Conservation (phyloP, 768 basidiomycete genomes). For the Lepiota brunneoincarnata region DNA sequence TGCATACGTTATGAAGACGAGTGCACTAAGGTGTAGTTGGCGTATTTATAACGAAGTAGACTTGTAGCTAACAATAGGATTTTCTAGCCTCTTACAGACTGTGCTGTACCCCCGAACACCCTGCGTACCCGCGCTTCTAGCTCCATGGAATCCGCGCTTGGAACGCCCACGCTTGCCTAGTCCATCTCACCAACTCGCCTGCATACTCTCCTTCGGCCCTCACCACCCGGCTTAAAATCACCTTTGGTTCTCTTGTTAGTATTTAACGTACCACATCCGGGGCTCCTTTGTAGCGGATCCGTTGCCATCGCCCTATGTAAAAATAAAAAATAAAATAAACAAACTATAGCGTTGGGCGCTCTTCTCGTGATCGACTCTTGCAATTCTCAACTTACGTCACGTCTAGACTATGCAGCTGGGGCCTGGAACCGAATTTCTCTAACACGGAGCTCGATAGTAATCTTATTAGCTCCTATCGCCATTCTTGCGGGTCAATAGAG, state of each 20-base stretch:
- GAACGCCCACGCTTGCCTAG: not conserved
- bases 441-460: too few relatives aligned
- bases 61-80: slow-evolving; percentile 1
- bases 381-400: not conserved
- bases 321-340: too few relatives aligned
- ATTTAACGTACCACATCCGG: not conserved
- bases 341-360: not conserved
- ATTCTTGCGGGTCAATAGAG: too few relatives aligned
- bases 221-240: not conserved
- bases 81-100: not conserved
- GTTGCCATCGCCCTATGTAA: not conserved
- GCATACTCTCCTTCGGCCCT: not conserved
- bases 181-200: not conserved
- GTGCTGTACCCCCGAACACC: slow-evolving; percentile 5
- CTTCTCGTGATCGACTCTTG: not conserved
- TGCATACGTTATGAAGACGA: not conserved
- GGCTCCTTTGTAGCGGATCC: too few relatives aligned
- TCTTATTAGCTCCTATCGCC: too few relatives aligned
- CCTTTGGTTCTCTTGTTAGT: not conserved
- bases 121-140: not conserved
- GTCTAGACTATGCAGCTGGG: too few relatives aligned
- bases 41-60: not conserved
- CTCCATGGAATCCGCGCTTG: slow-evolving; percentile 4
- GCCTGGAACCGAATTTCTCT: too few relatives aligned
- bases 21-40: not conserved